A percentile compares a stretch with the other conserved stretches of the same genome.
phyloP scores from a whole-genome alignment of 768 basidiomycete genomes.

The Mycena capillaripes region DNA sequence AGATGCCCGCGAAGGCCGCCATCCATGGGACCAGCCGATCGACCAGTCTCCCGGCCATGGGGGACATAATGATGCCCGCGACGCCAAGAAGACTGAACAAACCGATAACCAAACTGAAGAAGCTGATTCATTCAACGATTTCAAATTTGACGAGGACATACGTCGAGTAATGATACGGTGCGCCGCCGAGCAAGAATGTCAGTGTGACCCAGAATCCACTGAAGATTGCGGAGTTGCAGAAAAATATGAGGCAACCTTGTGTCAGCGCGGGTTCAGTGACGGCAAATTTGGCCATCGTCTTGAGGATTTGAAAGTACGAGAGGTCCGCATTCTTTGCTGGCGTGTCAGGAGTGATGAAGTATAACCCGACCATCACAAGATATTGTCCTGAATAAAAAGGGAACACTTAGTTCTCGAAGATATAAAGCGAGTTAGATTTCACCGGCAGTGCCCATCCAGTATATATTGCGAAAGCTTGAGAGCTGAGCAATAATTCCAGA shows the following conservation, averaged over 20 bases:
- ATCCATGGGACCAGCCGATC: too few species aligned
- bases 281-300: conserved; percentile 69
- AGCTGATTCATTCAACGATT: conserved; percentile 52
- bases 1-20: too few species aligned
- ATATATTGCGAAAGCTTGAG: conserved; percentile 78
- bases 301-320: conserved; percentile 67
- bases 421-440: neutral
- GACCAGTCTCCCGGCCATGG: too few species aligned
- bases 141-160: conserved; percentile 28
- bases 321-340: conserved; percentile 76
- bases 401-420: neutral
- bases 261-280: conserved; percentile 72
- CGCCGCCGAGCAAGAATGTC: neutral
- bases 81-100: too few species aligned
- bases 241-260: conserved; percentile 61
- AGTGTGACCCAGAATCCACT: conserved; percentile 52
- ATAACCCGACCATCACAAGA: conserved; percentile 70
- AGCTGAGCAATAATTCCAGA: conserved; percentile 83
- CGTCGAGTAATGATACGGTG: conserved; percentile 71
- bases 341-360: conserved; percentile 83
- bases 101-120: conserved; percentile 51
- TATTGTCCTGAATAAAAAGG: conserved; percentile 57
- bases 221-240: conserved; percentile 56
- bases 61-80: too few species aligned
- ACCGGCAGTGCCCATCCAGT: conserved; percentile 80